A percentile compares a stretch with the other conserved stretches of the same genome.
These are phyloP conservation scores for Pichia sp. DNA, from an alignment of 1,139 yeast species.

Conservation along the genomic window DNA sequence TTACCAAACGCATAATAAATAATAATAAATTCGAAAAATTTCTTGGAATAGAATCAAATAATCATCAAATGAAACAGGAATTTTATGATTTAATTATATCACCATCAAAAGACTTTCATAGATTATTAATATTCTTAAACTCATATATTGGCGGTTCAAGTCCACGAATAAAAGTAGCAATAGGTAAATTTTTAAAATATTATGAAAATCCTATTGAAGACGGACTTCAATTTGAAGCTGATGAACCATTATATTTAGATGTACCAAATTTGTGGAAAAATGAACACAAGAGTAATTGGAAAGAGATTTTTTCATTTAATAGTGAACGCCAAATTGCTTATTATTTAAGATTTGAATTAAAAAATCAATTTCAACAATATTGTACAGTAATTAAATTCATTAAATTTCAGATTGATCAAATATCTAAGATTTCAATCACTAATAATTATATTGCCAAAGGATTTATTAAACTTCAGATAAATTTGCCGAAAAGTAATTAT, in stretches of 20 bases:
- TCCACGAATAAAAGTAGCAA: constrained; percentile 11
- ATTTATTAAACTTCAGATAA: constrained; percentile 14
- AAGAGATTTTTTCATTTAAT: constrained; percentile 15
- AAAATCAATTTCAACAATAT: constrained; percentile 8
- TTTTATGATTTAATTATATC: constrained; percentile 7
- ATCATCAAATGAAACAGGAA: not conserved
- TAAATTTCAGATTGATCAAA: constrained; percentile 8
- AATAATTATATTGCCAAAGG: constrained; percentile 14
- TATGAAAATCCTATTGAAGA: not conserved
- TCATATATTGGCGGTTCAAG: constrained; percentile 8
- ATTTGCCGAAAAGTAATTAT: not conserved
- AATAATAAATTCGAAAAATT: constrained; percentile 4
- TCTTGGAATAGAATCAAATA: constrained; percentile 1
- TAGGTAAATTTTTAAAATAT: constrained; percentile 5
- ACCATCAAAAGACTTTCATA: constrained; percentile 9
- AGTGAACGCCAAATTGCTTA: constrained; percentile 17
- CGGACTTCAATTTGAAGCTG: not conserved
- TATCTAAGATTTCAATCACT: constrained; percentile 13
- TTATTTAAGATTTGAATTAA: constrained; percentile 17
- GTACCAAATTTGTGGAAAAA: constrained; percentile 23
- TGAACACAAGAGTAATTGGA: constrained; percentile 18
- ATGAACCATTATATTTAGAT: constrained; percentile 11
- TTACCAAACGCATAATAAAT: not conserved
- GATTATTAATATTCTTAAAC: constrained; percentile 3
- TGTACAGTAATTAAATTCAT: constrained; percentile 5